These are phyloP conservation scores for Ceratobasidium papillatum DNA, from an alignment of 1,284 basidiomycete genomes.

Conservation along the genomic window DNA sequence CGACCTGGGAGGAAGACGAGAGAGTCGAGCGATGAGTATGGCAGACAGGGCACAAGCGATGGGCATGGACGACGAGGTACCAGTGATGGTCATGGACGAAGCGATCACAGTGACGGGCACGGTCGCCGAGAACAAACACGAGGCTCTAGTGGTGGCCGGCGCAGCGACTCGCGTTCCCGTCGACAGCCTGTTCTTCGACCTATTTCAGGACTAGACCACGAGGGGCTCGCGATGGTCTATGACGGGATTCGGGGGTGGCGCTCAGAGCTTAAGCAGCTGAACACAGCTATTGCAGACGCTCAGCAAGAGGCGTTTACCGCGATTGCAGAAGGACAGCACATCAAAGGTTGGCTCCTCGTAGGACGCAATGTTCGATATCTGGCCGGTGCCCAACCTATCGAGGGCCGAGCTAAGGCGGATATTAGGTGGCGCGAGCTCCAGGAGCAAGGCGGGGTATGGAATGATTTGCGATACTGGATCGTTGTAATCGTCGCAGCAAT, in stretches of 20 bases:
- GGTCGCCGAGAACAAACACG: neutral
- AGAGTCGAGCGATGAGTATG: slow-evolving; percentile 14
- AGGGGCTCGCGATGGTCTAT: slow-evolving; percentile 70
- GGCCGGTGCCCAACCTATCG: slow-evolving; percentile 71
- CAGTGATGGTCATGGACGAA: slow-evolving; percentile 6
- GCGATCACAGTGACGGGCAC: slow-evolving; percentile 13
- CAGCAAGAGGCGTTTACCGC: slow-evolving; percentile 72
- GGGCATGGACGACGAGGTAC: slow-evolving; percentile 21
- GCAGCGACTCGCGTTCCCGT: slow-evolving; percentile 54
- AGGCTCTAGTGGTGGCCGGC: neutral
- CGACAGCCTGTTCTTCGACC: slow-evolving; percentile 75
- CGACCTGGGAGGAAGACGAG: slow-evolving; percentile 22
- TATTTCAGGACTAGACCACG: slow-evolving; percentile 70
- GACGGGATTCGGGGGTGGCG: slow-evolving; percentile 72
- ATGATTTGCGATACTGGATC: slow-evolving; percentile 63
- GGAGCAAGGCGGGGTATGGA: slow-evolving; percentile 59
- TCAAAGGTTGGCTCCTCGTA: slow-evolving; percentile 80
- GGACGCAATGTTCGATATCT: slow-evolving; percentile 71
- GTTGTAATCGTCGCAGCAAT: slow-evolving; percentile 61
- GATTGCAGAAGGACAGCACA: slow-evolving; percentile 69
- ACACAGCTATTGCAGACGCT: slow-evolving; percentile 69
- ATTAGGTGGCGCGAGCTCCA: slow-evolving; percentile 81
- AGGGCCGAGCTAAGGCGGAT: slow-evolving; percentile 81
- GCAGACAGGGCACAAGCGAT: slow-evolving; percentile 8
- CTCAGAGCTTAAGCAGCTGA: slow-evolving; percentile 72